Evolutionary conservation across 2,329 filamentous ascomycete species (phyloP).

Genomic region (Fusarium liriodendri): DNA sequence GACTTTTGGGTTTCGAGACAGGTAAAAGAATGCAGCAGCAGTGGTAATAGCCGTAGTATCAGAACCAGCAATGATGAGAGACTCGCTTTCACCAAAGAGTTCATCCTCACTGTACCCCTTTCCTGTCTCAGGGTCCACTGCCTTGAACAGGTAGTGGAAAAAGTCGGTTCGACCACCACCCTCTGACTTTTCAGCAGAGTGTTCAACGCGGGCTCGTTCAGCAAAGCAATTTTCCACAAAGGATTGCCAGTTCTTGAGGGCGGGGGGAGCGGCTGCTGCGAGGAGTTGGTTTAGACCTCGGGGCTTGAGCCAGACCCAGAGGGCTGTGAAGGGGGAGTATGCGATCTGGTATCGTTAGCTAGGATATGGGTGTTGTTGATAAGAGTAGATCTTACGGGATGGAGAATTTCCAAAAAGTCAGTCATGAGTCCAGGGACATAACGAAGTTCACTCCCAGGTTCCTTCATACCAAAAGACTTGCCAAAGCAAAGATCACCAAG

Average conservation of each 20-base stretch:
- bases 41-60: slow-evolving; percentile 31
- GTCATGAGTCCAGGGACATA: slow-evolving; percentile 29
- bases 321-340: slow-evolving; percentile 31
- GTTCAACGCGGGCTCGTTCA: slow-evolving; percentile 25
- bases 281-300: slow-evolving; percentile 37
- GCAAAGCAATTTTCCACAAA: slow-evolving; percentile 37
- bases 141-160: slow-evolving; percentile 38
- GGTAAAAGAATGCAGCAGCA: slow-evolving; percentile 36
- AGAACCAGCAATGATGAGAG: slow-evolving; percentile 38
- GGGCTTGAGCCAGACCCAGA: slow-evolving; percentile 43
- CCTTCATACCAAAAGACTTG: slow-evolving; percentile 35
- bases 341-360: slow-evolving; percentile 19
- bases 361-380: not conserved
- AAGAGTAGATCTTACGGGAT: slow-evolving; percentile 9
- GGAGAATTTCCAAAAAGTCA: slow-evolving; percentile 17
- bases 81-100: slow-evolving; percentile 40
- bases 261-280: slow-evolving; percentile 25
- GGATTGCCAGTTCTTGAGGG: slow-evolving; percentile 26
- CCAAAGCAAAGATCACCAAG: slow-evolving; percentile 37
- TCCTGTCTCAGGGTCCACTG: slow-evolving; percentile 39
- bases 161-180: slow-evolving; percentile 36
- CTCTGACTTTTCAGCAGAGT: not conserved
- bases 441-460: slow-evolving; percentile 24
- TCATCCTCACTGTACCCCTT: slow-evolving; percentile 36
- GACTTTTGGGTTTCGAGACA: slow-evolving; percentile 11